These are phyloP conservation scores for Cryptococcus floricola DNA, from an alignment of 1,284 basidiomycete genomes.

Conservation along the genomic window DNA sequence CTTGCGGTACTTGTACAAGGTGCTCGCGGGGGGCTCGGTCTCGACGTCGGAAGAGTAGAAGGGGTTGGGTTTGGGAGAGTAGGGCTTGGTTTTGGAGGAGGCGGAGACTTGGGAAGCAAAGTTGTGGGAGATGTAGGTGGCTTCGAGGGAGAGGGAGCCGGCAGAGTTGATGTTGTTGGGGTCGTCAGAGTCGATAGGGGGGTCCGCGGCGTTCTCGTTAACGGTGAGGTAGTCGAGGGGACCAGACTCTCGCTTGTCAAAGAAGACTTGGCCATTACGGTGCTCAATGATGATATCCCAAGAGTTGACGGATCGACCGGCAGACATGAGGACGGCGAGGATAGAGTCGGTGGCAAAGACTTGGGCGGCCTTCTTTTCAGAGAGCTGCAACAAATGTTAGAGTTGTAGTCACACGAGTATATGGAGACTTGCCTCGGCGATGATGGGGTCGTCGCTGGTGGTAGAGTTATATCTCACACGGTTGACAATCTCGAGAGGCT, in stretches of 20 bases:
- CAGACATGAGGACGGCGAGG: conserved; percentile 92
- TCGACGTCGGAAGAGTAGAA: conserved; percentile 92
- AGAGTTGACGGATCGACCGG: conserved; percentile 90
- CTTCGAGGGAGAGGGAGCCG: conserved; percentile 89
- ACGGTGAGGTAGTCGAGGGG: conserved; percentile 96
- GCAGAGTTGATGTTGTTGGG: conserved; percentile 80
- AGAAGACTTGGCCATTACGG: conserved; percentile 86
- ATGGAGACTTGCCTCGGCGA: conserved; percentile 63
- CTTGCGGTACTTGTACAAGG: conserved; percentile 92
- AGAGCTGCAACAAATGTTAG: conserved; percentile 56
- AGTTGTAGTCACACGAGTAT: background rate
- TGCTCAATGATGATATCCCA: conserved; percentile 98
- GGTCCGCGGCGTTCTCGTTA: conserved; percentile 97
- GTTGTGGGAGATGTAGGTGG: conserved; percentile 99
- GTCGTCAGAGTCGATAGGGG: conserved; percentile 79
- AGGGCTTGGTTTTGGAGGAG: conserved; percentile 57
- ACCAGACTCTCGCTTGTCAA: conserved; percentile 97
- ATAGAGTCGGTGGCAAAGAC: conserved; percentile 96
- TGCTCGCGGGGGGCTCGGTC: conserved; percentile 89
- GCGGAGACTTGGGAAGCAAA: conserved; percentile 82
- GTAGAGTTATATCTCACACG: conserved; percentile 96
- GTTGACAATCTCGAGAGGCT: conserved; percentile 85
- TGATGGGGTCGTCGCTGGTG: conserved; percentile 94
- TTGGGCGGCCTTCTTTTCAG: conserved; percentile 69
- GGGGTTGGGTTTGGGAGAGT: conserved; percentile 79